phyloP scores from a whole-genome alignment of 257 asterid genomes.

The Solanum appendiculatum region DNA sequence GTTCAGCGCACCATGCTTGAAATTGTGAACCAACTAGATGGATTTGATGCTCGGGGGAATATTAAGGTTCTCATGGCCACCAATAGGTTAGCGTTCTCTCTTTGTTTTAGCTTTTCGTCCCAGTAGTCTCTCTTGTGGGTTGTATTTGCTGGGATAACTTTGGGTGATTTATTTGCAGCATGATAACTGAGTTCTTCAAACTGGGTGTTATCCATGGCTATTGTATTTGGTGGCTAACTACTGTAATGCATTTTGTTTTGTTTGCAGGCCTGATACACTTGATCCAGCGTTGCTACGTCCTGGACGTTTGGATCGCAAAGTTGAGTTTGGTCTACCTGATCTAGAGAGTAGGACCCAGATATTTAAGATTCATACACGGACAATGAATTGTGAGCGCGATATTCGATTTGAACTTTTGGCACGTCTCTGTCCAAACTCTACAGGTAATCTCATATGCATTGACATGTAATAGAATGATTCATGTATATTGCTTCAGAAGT shows the following conservation, averaged over 20 bases:
- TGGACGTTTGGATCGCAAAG: constrained; percentile 88
- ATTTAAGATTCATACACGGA: constrained; percentile 71
- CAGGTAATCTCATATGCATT: constrained; percentile 32
- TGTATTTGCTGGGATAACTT: not conserved
- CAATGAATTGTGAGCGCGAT: constrained; percentile 81
- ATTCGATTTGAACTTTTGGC: constrained; percentile 75
- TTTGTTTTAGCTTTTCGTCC: not conserved
- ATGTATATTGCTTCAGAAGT: not conserved
- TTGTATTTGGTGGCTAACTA: not conserved
- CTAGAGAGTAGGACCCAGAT: constrained; percentile 75
- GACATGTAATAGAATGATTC: not conserved
- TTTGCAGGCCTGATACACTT: constrained; percentile 81
- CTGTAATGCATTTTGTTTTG: not conserved
- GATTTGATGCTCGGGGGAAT: constrained; percentile 98
- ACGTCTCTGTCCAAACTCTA: constrained; percentile 95
- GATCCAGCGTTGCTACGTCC: constrained; percentile 95
- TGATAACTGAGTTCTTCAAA: not conserved
- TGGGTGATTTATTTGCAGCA: not conserved
- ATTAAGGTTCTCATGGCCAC: constrained; percentile 99
- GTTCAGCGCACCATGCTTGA: constrained; percentile 99
- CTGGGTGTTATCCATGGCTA: not conserved
- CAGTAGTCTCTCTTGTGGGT: not conserved
- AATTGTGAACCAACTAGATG: constrained; percentile 96
- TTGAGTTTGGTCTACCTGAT: constrained; percentile 95
- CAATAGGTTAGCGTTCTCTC: constrained; percentile 41